Percentiles rank a stretch among this genome's conserved stretches.
phyloP scores from a whole-genome alignment of 352 stramenopile species.

The Globisporangium echinulatum region DNA sequence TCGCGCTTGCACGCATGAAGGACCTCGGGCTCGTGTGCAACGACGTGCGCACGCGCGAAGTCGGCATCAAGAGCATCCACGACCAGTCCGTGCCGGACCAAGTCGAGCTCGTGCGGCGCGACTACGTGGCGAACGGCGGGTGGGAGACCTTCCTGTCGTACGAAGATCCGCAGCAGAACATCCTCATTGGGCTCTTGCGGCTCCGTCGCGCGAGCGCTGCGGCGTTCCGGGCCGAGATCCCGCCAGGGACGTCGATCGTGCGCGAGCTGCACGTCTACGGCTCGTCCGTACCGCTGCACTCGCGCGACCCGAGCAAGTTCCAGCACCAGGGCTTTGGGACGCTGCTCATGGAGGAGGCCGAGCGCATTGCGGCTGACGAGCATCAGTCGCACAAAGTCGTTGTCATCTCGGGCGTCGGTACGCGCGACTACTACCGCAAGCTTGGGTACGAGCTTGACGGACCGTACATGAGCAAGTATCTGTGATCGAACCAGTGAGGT shows the following conservation, averaged over 20 bases:
- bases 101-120: conserved; percentile 94
- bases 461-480: conserved; percentile 95
- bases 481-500: conserved; percentile 15
- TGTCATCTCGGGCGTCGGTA: conserved; percentile 95
- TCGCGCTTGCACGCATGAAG: conserved; percentile 89
- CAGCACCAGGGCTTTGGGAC: conserved; percentile 96
- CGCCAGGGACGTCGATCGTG: conserved; percentile 63
- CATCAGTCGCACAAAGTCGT: conserved; percentile 94
- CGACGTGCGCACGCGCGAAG: conserved; percentile 93
- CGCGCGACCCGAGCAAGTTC: conserved; percentile 94
- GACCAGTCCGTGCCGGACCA: conserved; percentile 90
- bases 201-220: conserved; percentile 84
- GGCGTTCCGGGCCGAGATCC: conserved; percentile 82
- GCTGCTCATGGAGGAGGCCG: conserved; percentile 96
- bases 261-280: conserved; percentile 96
- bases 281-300: conserved; percentile 92
- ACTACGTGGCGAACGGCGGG: conserved; percentile 94
- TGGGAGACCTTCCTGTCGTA: conserved; percentile 97
- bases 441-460: conserved; percentile 96
- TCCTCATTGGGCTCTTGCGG: conserved; percentile 93
- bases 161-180: conserved; percentile 95
- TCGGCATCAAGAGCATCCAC: conserved; percentile 97
- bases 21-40: conserved; percentile 91
- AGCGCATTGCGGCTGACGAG: conserved; percentile 93
- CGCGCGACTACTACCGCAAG: conserved; percentile 96